These are phyloP conservation scores for Candida xyloterini DNA, from an alignment of 805 yeast genomes.

Conservation along the genomic window DNA sequence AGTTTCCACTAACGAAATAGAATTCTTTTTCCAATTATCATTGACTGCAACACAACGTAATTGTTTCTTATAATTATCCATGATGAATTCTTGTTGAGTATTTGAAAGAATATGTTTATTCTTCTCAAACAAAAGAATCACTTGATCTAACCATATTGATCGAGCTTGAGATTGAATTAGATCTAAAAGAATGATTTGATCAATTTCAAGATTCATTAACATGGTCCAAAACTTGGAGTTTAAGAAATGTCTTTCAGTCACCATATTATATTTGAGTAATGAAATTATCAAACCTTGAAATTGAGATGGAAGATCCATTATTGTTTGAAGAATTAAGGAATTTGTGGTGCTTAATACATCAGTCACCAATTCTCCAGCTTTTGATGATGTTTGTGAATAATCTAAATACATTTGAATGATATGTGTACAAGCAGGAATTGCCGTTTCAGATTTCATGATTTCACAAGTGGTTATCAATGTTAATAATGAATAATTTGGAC, in stretches of 20 bases:
- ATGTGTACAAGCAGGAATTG: conserved; percentile 21
- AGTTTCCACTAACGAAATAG: conserved; percentile 41
- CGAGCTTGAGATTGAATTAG: conserved; percentile 15
- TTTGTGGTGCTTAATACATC: conserved; percentile 18
- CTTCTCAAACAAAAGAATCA: conserved; percentile 18
- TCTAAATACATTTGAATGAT: conserved; percentile 15
- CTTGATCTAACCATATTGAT: conserved; percentile 8
- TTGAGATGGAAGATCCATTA: background rate
- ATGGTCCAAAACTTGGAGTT: conserved; percentile 15
- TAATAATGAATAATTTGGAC: conserved; percentile 9
- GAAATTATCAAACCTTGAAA: background rate
- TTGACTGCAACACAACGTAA: conserved; percentile 53
- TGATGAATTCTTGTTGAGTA: conserved; percentile 34
- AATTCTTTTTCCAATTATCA: conserved; percentile 49
- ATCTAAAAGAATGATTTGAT: conserved; percentile 14
- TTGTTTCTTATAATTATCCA: conserved; percentile 46
- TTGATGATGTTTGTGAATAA: conserved; percentile 9
- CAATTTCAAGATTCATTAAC: conserved; percentile 3
- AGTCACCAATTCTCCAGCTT: conserved; percentile 14
- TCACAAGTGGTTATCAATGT: conserved; percentile 20
- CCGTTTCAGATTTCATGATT: conserved; percentile 15
- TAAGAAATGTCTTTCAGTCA: conserved; percentile 1
- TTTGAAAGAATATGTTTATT: conserved; percentile 18
- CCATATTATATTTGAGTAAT: background rate
- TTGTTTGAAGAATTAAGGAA: conserved; percentile 14